phyloP scores from a whole-genome alignment of 495 filamentous ascomycete genomes.

The Aspergillus egyptiacus region DNA sequence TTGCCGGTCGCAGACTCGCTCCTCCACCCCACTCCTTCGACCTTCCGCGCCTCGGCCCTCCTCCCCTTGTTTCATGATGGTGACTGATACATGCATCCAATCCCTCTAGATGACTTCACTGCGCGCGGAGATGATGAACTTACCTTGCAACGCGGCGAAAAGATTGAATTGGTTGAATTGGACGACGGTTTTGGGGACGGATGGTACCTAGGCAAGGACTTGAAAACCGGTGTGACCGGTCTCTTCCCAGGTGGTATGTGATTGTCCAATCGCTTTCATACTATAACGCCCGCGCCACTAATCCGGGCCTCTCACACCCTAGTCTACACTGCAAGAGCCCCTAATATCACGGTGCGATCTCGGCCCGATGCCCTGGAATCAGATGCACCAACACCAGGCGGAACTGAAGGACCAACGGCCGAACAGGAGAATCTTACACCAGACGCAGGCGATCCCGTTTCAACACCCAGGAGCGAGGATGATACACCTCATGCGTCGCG shows the following conservation, averaged over 20 bases:
- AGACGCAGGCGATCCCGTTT: conserved; percentile 4
- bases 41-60: conserved; percentile 11
- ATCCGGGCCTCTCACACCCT: background rate
- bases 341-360: conserved; percentile 7
- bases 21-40: conserved; percentile 9
- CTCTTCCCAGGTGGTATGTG: conserved; percentile 82
- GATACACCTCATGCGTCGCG: conserved; percentile 45
- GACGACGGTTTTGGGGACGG: conserved; percentile 98
- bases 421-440: background rate
- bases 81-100: conserved; percentile 9
- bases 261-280: background rate
- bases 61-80: conserved; percentile 9
- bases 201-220: conserved; percentile 88
- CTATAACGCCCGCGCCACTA: background rate
- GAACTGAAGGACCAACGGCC: background rate
- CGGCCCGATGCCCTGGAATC: conserved; percentile 3
- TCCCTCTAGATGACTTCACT: conserved; percentile 72
- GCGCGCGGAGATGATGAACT: conserved; percentile 91
- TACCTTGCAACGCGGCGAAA: conserved; percentile 77
- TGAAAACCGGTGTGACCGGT: conserved; percentile 66
- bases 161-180: conserved; percentile 85
- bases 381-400: conserved; percentile 5
- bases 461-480: conserved; percentile 32
- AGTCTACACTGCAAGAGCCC: conserved; percentile 31
- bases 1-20: conserved; percentile 12